Conservation (phyloP, 2,329 filamentous ascomycete species). For the Colletotrichum endophyticum region DNA sequence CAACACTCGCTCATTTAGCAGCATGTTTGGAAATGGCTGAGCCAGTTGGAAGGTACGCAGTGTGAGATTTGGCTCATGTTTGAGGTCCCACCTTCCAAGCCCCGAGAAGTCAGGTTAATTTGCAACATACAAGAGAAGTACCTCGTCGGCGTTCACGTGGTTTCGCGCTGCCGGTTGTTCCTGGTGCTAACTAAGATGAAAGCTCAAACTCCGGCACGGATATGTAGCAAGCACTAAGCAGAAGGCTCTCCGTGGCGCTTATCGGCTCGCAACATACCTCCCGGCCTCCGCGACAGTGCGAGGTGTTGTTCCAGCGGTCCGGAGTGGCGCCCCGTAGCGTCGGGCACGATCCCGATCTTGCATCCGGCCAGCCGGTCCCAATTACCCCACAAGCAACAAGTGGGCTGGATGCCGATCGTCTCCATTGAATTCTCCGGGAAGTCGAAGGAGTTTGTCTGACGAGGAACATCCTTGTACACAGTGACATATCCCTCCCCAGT, state of each 20-base stretch:
- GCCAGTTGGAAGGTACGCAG: not conserved
- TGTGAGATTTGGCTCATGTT: not conserved
- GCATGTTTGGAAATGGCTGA: not conserved
- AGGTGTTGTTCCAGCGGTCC: not conserved
- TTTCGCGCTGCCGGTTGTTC: not conserved
- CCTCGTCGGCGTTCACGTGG: not conserved
- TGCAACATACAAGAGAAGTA: not conserved
- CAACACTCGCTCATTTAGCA: not conserved
- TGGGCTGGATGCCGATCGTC: not conserved
- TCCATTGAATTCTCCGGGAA: not conserved
- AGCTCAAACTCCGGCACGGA: not conserved
- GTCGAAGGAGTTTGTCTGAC: not conserved
- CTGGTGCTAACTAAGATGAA: not conserved
- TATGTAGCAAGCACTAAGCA: not conserved
- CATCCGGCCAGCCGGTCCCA: not conserved
- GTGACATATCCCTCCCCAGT: not conserved
- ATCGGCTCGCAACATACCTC: not conserved
- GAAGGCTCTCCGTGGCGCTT: not conserved
- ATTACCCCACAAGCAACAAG: not conserved
- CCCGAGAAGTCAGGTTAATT: not conserved
- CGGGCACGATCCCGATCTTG: not conserved
- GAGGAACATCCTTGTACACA: not conserved
- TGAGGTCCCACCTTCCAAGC: not conserved
- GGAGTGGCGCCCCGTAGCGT: constrained; percentile 1
- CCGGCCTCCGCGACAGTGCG: not conserved